Evolutionary conservation across 176 grass and related monocot genomes (phyloP), one percentile per base, ranked within the genome.

Genomic region (Pontederia crassipes): DNA sequence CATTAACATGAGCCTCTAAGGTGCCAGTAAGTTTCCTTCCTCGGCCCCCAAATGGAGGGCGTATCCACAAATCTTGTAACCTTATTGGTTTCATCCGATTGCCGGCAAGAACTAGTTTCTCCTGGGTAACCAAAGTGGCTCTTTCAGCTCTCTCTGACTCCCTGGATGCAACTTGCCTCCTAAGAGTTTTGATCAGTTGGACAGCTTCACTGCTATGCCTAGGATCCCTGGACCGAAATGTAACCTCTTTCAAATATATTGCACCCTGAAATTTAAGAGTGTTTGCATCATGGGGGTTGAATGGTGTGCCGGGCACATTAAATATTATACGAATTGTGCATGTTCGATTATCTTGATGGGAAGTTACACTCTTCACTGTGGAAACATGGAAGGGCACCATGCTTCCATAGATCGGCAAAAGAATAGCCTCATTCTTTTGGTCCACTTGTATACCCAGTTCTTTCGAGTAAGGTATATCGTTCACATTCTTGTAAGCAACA

Each of bases 351-450:
- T 96, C 83, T 62, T 80, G 83, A 52, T 87, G 83, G 28, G 69
- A 90, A 45, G 81, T 73, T 46, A 85, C 86, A 59, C 76, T 96
- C 75, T 88, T 96, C 46, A 96, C 55, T 40, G 91, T 96, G 61
- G 86, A 90, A 69, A 96, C 78, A 75, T 96, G 91, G 70, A 96
- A 96, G 49, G 86, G 83, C 52, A 87, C 81, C 84, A 84, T 87
- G 67, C 69, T 84, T 28, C 86, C 91, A 77, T 82, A 85, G 26
- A 96, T 87, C 47, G 91, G 91, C 50, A 96, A 72, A 13, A 96
- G 83, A 27, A 96, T 52, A 69, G 83, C 81, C 63, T 96, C 91
- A 12, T 90, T 85, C 74, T 87, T 90, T 57, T 82, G 78, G 49
- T 90, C 83, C n/a, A 96, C 86, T 67, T 90, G 83, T 77, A 96